A percentile compares a stretch with the other conserved stretches of the same genome.
phyloP scores from a whole-genome alignment of 257 asterid genomes.

The Petrea volubilis region DNA sequence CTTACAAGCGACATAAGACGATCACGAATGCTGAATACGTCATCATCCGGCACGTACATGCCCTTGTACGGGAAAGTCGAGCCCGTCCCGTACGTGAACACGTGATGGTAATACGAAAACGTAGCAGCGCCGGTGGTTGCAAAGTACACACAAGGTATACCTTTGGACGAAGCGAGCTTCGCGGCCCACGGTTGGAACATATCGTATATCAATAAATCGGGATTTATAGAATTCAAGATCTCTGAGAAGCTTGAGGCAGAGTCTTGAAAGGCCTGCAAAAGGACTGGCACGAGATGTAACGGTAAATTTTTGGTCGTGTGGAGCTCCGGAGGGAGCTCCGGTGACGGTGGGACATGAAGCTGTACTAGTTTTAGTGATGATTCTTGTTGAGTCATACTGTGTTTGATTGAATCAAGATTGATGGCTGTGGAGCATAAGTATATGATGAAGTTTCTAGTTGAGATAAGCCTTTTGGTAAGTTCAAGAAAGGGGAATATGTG shows the following conservation, averaged over 20 bases:
- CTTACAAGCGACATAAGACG: not conserved
- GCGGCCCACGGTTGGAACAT: conserved; percentile 38
- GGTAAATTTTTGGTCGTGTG: conserved; percentile 32
- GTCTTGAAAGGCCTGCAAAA: conserved; percentile 18
- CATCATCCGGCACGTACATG: conserved; percentile 13
- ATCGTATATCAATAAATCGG: conserved; percentile 27
- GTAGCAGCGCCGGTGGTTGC: conserved; percentile 2
- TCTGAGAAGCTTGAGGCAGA: conserved; percentile 18
- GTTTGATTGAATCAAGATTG: conserved; percentile 25
- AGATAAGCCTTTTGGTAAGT: conserved; percentile 43
- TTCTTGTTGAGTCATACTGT: not conserved
- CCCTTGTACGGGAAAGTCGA: conserved; percentile 29
- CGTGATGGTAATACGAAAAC: conserved; percentile 20
- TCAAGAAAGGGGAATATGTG: conserved; percentile 44
- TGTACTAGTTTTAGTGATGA: conserved; percentile 3
- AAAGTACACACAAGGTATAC: conserved; percentile 23
- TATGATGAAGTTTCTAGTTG: conserved; percentile 27
- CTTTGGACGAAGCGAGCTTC: conserved; percentile 18
- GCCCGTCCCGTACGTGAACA: not conserved
- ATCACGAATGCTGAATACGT: not conserved
- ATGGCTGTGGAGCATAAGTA: conserved; percentile 32
- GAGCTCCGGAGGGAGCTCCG: conserved; percentile 20
- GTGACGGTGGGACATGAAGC: conserved; percentile 20
- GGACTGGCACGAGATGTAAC: not conserved
- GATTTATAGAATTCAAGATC: conserved; percentile 17